Evolutionary conservation across 352 stramenopile genomes (phyloP), one percentile per base, ranked within the genome.

Genomic region (Bremia lactucae): DNA sequence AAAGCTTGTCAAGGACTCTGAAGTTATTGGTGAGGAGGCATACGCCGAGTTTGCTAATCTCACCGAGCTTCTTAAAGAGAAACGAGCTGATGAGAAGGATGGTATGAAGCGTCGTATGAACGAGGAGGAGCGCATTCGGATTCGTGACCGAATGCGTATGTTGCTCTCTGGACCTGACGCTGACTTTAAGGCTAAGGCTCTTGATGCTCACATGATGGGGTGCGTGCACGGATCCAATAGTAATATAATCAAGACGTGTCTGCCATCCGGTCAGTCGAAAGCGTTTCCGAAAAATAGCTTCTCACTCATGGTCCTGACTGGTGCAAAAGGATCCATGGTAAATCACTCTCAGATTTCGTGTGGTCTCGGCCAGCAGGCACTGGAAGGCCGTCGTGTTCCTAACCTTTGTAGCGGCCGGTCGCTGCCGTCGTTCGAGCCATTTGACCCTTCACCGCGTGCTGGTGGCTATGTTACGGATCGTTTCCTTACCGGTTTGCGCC

Each of bases 261-360:
- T 99, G 43, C 97, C 97, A 0, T 76, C 87, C 52, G 96, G 96
- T 15, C 87, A 99, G 55, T 84, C 79, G 7, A 98, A 98, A 57
- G 81, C 94, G 15, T 99, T 99, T 73, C 96, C 96, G 7, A 68
- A 83, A 42, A 99, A 99, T 71, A 96, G 87, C 39, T 99, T 99
- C 71, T 96, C 91, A 47, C 76, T 99, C 11, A 99, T 99, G 96
- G 95, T 98, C 15, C 82, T 97, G 9, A 99, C 96, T 22, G 97
- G 97, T 53, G 96, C 96, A 14, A 99, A 99, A 77, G 97, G 97
- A 9, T 98, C 94, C 25, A 98, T 97, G 71, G 96, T 99, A 8
- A 99, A 99, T 77, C 96, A 99, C 69, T 98, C 95, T 21, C 88
- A 98, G 65, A 96, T 99, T 42, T 97, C 93, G 25, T 99, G 96